Evolutionary conservation across 2,329 filamentous ascomycete species (phyloP).

Genomic region (Colletotrichum higginsianum): DNA sequence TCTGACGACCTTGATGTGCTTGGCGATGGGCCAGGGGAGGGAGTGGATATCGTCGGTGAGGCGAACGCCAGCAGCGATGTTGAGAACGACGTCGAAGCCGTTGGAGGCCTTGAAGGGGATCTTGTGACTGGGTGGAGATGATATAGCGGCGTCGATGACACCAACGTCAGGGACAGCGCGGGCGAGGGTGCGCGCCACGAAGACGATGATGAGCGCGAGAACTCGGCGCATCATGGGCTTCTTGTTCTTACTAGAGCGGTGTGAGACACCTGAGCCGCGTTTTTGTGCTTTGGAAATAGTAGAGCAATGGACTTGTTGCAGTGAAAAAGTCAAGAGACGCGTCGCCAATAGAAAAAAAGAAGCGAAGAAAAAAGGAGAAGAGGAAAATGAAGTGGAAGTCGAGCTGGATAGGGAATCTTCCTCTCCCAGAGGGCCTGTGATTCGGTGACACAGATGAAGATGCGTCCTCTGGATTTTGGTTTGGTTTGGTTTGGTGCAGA

Average conservation of each 20-base stretch:
- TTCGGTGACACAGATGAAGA: background rate
- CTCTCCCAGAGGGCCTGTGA: background rate
- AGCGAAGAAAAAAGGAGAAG: background rate
- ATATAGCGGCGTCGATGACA: background rate
- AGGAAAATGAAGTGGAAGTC: too few species aligned
- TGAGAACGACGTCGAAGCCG: conserved; percentile 19
- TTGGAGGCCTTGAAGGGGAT: conserved; percentile 33
- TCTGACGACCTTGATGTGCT: conserved; percentile 15
- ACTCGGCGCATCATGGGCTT: conserved; percentile 21
- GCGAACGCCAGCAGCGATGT: conserved; percentile 23
- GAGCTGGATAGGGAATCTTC: background rate
- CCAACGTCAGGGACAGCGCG: conserved; percentile 8
- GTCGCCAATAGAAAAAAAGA: background rate
- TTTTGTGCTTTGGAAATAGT: background rate
- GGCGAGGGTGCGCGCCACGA: background rate
- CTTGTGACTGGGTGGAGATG: background rate
- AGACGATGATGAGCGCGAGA: conserved; percentile 8
- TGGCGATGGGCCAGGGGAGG: background rate
- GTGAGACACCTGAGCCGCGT: too few species aligned
- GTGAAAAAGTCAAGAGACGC: too few species aligned
- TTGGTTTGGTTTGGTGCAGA: too few species aligned
- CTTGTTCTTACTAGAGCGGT: background rate
- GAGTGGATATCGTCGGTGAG: background rate
- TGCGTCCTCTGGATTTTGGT: too few species aligned
- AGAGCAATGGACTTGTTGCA: background rate